Percentiles rank a stretch among this genome's conserved stretches.
Conservation (phyloP, 257 asterid species). For the Solanum okadae region DNA sequence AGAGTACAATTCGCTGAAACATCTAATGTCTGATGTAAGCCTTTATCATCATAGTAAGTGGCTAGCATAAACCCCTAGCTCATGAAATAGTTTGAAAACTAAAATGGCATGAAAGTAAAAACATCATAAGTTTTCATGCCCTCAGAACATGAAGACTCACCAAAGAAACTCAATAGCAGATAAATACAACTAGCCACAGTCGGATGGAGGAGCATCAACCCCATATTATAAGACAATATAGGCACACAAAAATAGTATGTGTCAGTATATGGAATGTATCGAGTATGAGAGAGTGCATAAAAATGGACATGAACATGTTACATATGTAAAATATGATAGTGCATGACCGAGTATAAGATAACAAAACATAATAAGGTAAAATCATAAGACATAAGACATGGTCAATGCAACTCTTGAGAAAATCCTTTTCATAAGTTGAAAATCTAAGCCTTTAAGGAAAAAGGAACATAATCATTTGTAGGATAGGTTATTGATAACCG, state of each 20-base stretch:
- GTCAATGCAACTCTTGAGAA: not conserved
- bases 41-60: not conserved
- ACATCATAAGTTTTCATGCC: not conserved
- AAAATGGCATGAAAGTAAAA: not conserved
- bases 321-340: not conserved
- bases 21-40: not conserved
- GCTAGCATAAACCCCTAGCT: not conserved
- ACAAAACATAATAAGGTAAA: not conserved
- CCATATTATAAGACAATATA: too few relatives aligned
- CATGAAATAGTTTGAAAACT: not conserved
- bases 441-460: not conserved
- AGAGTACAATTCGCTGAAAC: not conserved
- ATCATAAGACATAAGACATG: not conserved
- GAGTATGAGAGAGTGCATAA: not conserved
- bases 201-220: not conserved
- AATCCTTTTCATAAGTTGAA: too few relatives aligned
- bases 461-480: not conserved
- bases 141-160: not conserved
- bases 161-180: not conserved
- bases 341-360: not conserved
- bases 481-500: not conserved
- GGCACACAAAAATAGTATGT: not conserved
- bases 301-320: not conserved
- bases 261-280: not conserved
- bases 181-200: not conserved